Evolutionary conservation across 352 stramenopile genomes (phyloP), one percentile per base, ranked within the genome.

Genomic region (Phytophthora multivora): DNA sequence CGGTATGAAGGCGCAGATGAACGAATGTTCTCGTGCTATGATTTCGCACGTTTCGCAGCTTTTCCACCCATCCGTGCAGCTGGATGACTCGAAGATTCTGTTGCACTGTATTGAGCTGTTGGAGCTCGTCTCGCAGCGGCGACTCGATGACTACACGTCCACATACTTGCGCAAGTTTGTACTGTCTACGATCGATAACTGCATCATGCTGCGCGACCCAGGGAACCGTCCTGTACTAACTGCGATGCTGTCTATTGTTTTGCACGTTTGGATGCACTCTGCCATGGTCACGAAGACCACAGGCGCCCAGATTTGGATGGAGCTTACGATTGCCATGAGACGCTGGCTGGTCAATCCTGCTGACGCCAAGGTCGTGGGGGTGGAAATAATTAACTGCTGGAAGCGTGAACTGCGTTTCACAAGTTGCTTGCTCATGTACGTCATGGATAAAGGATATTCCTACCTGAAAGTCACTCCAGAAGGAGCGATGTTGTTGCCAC

Each of bases 161-260:
- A 93, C 86, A 4, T 93, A 94, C 21, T 51, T 96, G 23, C 87
- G 87, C 25, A 96, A 96, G 60, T 94, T 94, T 65, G 85, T 94
- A 35, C 73, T 94, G 11, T 94, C 85, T 38, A 94, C 83, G 6
- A 79, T 94, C 26, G 85, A 94, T 59, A 94, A 94, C 54, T 92
- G 78, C 39, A 64, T 68, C 5, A 77, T 89, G 21, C 53, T 94
- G n/a, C 83, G 85, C 12, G 85, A 94, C 10, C 67, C 81, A n/a
- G 56, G 36, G 5, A 91, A 94, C 36, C 53, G 68, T 1, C 54
- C 73, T 0, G 83, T 94, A 7, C 63, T 96, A 0, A 86, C 70
- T 25, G 85, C 87, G 0, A 94, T 94, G 85, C 55, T 96, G 7
- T 89, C 87, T 8, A 76, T 93, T 35, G 83, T 94, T 36, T 53